A percentile compares a stretch with the other conserved stretches of the same genome.
Conservation (phyloP, 306 rosid species). For the Erythrophleum fordii region DNA sequence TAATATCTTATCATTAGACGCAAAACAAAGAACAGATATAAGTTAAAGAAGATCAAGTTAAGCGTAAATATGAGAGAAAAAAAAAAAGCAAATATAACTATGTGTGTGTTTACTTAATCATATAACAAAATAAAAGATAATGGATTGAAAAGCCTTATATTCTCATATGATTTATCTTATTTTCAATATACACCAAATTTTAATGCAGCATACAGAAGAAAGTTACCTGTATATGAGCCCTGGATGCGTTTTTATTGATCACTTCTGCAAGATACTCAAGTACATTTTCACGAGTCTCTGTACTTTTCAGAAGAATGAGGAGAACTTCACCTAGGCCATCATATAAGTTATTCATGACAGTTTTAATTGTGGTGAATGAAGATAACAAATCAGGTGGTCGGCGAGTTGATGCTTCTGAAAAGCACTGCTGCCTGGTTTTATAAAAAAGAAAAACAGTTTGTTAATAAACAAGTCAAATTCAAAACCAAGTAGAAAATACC, state of each 20-base stretch:
- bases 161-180: conserved; percentile 3
- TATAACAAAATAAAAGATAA: background rate
- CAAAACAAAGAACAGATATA: background rate
- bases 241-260: conserved; percentile 89
- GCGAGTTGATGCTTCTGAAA: conserved; percentile 86
- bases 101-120: background rate
- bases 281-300: conserved; percentile 81
- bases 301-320: conserved; percentile 77
- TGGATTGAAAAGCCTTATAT: background rate
- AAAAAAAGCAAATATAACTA: background rate
- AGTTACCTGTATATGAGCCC: conserved; percentile 94
- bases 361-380: conserved; percentile 83
- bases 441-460: conserved; percentile 14
- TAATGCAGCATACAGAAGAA: conserved; percentile 13
- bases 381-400: conserved; percentile 83
- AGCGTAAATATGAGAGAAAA: background rate
- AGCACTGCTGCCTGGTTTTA: conserved; percentile 84
- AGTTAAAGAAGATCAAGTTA: conserved; percentile 3
- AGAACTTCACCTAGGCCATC: conserved; percentile 86
- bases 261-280: conserved; percentile 94
- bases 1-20: conserved; percentile 5
- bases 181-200: background rate
- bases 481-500: conserved; percentile 17
- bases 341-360: conserved; percentile 78
- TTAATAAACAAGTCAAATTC: conserved; percentile 19